Percentiles rank a stretch among this genome's conserved stretches.
phyloP scores from a whole-genome alignment of 2,329 filamentous ascomycete genomes.

The Coniochaeta ligniaria region DNA sequence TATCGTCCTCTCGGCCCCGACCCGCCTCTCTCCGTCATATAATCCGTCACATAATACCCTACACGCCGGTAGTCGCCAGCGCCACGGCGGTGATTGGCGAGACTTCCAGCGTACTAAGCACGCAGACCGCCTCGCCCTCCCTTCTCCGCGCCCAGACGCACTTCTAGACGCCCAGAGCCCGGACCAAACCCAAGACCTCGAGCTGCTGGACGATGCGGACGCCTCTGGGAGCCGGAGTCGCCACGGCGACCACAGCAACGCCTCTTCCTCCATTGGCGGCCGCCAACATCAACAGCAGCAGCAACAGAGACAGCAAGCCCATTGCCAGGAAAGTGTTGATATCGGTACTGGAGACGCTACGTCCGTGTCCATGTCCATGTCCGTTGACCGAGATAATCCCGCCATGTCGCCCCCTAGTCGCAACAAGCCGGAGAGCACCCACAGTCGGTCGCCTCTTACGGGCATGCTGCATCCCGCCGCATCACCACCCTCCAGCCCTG shows the following conservation, averaged over 20 bases:
- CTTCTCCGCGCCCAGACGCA: not conserved
- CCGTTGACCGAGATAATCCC: not conserved
- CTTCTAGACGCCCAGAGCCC: not conserved
- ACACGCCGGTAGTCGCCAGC: conserved; percentile 10
- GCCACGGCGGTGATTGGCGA: not conserved
- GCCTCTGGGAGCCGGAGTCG: not conserved
- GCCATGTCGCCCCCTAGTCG: not conserved
- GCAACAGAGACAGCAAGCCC: not conserved
- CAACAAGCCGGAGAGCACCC: not conserved
- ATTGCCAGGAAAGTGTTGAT: not conserved
- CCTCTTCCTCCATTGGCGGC: not conserved
- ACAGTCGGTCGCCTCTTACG: not conserved
- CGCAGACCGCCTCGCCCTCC: not conserved
- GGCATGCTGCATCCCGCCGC: not conserved
- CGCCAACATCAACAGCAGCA: not conserved
- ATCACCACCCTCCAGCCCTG: not conserved
- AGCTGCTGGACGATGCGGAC: not conserved
- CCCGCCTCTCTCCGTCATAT: not conserved
- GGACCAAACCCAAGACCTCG: not conserved
- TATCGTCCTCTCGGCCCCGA: conserved; percentile 18
- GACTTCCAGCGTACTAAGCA: not conserved
- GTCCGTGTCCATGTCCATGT: not conserved
- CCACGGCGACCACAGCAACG: not conserved
- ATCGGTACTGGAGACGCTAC: not conserved
- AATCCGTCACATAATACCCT: not conserved